Conservation (phyloP, 208 protist species). For the Borovskyia barvae region DNA sequence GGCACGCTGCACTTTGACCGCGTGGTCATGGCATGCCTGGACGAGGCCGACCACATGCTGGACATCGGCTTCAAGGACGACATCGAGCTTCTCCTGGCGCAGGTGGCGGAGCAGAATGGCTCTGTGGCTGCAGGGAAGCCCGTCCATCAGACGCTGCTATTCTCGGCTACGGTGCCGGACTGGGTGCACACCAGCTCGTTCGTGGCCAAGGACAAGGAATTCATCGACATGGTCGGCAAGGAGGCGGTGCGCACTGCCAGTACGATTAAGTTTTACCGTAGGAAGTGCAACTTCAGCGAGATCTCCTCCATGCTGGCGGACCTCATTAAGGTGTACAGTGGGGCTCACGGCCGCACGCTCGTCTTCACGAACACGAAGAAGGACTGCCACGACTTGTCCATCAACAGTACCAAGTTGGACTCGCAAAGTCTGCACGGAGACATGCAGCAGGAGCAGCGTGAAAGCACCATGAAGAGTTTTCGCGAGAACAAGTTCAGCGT, state of each 20-base stretch:
- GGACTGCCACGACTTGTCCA: slow-evolving; percentile 88
- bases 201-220: slow-evolving; percentile 80
- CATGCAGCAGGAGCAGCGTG: slow-evolving; percentile 92
- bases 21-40: slow-evolving; percentile 94
- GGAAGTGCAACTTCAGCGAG: slow-evolving; percentile 90
- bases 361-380: slow-evolving; percentile 95
- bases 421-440: slow-evolving; percentile 96
- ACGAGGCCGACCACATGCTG: slow-evolving; percentile 99
- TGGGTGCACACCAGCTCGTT: slow-evolving; percentile 89
- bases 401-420: slow-evolving; percentile 89
- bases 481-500: slow-evolving; percentile 91
- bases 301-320: slow-evolving; percentile 92
- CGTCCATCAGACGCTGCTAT: slow-evolving; percentile 91
- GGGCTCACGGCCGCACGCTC: slow-evolving; percentile 77
- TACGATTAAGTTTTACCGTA: slow-evolving; percentile 85
- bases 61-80: slow-evolving; percentile 98
- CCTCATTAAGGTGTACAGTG: slow-evolving; percentile 88
- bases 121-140: slow-evolving; percentile 78
- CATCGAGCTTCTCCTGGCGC: slow-evolving; percentile 94
- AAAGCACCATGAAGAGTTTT: slow-evolving; percentile 94
- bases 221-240: slow-evolving; percentile 95
- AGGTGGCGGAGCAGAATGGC: slow-evolving; percentile 88
- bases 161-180: slow-evolving; percentile 92
- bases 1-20: slow-evolving; percentile 91
- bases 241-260: slow-evolving; percentile 93